Percentiles rank a stretch among this genome's conserved stretches.
These are phyloP conservation scores for Candida sanyiensis DNA, from an alignment of 805 yeast genomes.

Conservation along the genomic window DNA sequence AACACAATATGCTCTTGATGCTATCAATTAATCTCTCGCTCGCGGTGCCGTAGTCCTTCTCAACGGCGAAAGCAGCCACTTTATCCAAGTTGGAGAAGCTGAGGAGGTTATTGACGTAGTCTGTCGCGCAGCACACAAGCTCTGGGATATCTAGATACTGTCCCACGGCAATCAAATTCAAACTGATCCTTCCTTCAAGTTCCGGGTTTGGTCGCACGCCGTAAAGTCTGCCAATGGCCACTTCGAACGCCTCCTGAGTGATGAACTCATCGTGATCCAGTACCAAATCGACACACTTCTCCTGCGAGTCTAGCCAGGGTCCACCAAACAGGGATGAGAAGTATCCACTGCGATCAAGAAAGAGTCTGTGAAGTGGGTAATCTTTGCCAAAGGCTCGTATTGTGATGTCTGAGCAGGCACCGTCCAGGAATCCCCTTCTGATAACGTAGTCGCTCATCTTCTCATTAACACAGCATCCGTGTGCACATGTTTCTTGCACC, in stretches of 20 bases:
- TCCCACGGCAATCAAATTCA: constrained; percentile 43
- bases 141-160: constrained; percentile 43
- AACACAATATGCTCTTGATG: constrained; percentile 40
- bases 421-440: constrained; percentile 37
- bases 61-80: constrained; percentile 37
- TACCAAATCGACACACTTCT: constrained; percentile 25
- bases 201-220: constrained; percentile 32
- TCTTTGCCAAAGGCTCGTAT: constrained; percentile 40
- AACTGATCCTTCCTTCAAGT: constrained; percentile 32
- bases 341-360: constrained; percentile 42
- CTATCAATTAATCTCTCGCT: constrained; percentile 40
- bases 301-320: constrained; percentile 34
- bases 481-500: constrained; percentile 20
- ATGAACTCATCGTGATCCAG: constrained; percentile 38
- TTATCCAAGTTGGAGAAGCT: constrained; percentile 33
- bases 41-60: constrained; percentile 41
- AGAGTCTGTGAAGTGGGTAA: constrained; percentile 41
- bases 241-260: constrained; percentile 42
- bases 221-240: constrained; percentile 42
- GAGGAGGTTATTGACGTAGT: constrained; percentile 31
- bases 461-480: constrained; percentile 26
- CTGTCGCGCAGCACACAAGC: constrained; percentile 40
- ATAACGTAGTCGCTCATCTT: constrained; percentile 29
- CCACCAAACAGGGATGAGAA: constrained; percentile 40
- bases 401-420: constrained; percentile 44